These are phyloP conservation scores for Hypsizygus marmoreus DNA, from an alignment of 768 basidiomycete species.

Conservation along the genomic window DNA sequence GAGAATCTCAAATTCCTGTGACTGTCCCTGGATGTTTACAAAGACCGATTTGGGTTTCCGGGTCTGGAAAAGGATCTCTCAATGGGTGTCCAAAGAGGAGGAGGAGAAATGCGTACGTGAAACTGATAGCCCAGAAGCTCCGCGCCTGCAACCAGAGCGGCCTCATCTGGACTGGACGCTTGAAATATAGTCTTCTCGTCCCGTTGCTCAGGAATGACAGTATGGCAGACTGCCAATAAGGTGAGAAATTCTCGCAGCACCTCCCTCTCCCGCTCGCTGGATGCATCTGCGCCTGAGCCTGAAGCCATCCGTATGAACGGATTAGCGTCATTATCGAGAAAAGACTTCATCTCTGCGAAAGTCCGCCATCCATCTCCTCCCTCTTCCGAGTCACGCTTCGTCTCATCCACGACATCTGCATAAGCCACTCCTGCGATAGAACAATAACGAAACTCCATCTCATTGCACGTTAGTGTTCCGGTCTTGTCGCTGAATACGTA, in stretches of 20 bases:
- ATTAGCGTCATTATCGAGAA: conserved; percentile 54
- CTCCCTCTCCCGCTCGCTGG: conserved; percentile 45
- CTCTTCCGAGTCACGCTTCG: conserved; percentile 64
- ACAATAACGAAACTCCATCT: conserved; percentile 96
- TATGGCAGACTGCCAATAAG: conserved; percentile 93
- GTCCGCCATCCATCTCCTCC: conserved; percentile 72
- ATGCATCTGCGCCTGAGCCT: conserved; percentile 27
- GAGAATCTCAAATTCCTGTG: conserved; percentile 84
- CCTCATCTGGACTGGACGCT: conserved; percentile 97
- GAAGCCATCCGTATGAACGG: conserved; percentile 59
- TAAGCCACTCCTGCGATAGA: conserved; percentile 88
- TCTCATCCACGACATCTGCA: conserved; percentile 89
- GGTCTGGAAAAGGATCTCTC: conserved; percentile 48
- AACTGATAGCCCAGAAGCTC: conserved; percentile 92
- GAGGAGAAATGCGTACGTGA: conserved; percentile 59
- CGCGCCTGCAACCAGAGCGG: conserved; percentile 92
- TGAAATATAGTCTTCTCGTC: conserved; percentile 93
- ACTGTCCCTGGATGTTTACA: conserved; percentile 72
- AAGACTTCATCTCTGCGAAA: conserved; percentile 68
- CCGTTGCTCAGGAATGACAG: conserved; percentile 92
- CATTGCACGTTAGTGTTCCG: conserved; percentile 93
- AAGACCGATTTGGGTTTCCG: conserved; percentile 97
- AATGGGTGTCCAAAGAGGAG: neutral
- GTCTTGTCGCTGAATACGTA: conserved; percentile 96
- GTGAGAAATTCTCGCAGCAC: conserved; percentile 74